These are phyloP conservation scores for Wallacemonas sp. DNA, from an alignment of 208 protist genomes.

Conservation along the genomic window DNA sequence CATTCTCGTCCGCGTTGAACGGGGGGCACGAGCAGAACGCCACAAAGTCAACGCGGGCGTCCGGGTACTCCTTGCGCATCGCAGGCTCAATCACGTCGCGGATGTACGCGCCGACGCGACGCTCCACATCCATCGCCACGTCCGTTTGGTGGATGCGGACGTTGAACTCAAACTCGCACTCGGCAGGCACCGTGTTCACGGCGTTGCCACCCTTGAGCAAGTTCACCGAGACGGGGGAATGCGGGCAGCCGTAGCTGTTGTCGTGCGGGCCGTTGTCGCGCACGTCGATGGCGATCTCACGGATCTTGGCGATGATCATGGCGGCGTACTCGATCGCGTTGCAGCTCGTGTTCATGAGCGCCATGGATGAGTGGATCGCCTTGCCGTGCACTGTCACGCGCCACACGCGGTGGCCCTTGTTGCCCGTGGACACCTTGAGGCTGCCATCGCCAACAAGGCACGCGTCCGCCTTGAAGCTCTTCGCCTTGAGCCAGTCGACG, in stretches of 20 bases:
- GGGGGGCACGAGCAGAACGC: conserved; percentile 15
- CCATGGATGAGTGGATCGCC: conserved; percentile 50
- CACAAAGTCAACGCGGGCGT: conserved; percentile 25
- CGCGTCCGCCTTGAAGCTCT: conserved; percentile 35
- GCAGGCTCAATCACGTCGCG: conserved; percentile 26
- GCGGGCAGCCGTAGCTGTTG: conserved; percentile 27
- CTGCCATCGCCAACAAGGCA: conserved; percentile 54
- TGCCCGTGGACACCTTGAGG: conserved; percentile 41
- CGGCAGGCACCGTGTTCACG: conserved; percentile 54
- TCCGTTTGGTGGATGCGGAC: conserved; percentile 35
- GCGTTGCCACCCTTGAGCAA: conserved; percentile 45
- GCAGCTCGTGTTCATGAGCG: conserved; percentile 44
- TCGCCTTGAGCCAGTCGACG: conserved; percentile 29
- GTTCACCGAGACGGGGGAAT: conserved; percentile 28
- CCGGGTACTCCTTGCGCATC: conserved; percentile 46
- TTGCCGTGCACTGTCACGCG: conserved; percentile 39
- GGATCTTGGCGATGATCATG: conserved; percentile 47
- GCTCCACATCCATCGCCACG: conserved; percentile 27
- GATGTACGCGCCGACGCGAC: conserved; percentile 36
- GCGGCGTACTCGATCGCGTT: conserved; percentile 40
- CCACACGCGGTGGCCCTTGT: conserved; percentile 32
- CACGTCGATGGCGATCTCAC: conserved; percentile 28
- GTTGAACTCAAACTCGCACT: conserved; percentile 50
- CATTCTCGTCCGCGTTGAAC: conserved; percentile 37
- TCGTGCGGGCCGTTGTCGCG: conserved; percentile 23